phyloP scores from a whole-genome alignment of 352 stramenopile species.

The Phytophthora litchii region DNA sequence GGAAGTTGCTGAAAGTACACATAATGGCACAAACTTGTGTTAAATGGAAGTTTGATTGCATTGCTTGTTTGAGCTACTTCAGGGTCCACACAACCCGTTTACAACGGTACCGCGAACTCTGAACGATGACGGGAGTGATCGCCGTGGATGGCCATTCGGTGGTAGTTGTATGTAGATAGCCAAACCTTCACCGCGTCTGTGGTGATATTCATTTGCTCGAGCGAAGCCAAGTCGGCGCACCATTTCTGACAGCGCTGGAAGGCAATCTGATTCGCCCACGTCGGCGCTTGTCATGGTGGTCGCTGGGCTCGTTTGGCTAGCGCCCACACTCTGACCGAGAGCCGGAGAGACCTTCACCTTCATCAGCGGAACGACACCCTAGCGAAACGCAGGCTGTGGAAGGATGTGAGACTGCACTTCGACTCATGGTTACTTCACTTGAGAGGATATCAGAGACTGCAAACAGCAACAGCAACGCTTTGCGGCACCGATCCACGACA shows the following conservation, averaged over 20 bases:
- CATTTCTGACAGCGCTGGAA: conserved; percentile 8
- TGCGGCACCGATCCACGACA: conserved; percentile 2
- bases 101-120: conserved; percentile 1
- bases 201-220: neutral
- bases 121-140: conserved; percentile 10
- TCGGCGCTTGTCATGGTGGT: conserved; percentile 23
- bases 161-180: neutral
- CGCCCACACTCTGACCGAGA: conserved; percentile 13
- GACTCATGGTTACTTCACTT: too few species aligned
- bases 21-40: too few species aligned
- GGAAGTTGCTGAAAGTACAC: too few species aligned
- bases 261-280: conserved; percentile 31
- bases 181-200: neutral
- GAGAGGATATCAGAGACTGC: neutral
- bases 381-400: conserved; percentile 15
- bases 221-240: conserved; percentile 12
- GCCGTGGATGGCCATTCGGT: conserved; percentile 1
- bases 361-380: conserved; percentile 24
- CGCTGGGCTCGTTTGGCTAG: neutral
- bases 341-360: conserved; percentile 25
- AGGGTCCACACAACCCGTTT: too few species aligned
- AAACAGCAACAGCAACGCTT: conserved; percentile 21
- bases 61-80: too few species aligned
- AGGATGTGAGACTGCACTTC: conserved; percentile 7
- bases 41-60: too few species aligned